phyloP scores from a whole-genome alignment of 2,329 filamentous ascomycete genomes.

The Pezicula rhizophila region DNA sequence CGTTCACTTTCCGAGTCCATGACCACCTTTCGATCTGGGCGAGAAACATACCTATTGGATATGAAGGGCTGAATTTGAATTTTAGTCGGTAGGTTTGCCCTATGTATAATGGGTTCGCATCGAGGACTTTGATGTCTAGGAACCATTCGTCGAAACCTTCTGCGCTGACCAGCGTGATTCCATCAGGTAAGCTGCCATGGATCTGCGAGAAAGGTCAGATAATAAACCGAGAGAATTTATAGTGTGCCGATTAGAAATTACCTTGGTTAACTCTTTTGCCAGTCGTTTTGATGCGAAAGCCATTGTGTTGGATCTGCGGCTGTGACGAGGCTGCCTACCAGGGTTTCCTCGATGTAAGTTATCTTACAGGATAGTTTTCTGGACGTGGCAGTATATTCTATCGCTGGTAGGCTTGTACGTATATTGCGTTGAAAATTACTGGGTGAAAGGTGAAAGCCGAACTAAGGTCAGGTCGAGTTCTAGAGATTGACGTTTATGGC shows the following conservation, averaged over 20 bases:
- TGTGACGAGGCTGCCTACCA: too few relatives aligned
- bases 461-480: too few relatives aligned
- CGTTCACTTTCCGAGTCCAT: too few relatives aligned
- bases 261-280: constrained; percentile 54
- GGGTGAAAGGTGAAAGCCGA: too few relatives aligned
- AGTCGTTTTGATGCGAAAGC: constrained; percentile 48
- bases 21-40: background rate
- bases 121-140: constrained; percentile 86
- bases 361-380: too few relatives aligned
- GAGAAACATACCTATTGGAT: constrained; percentile 72
- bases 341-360: too few relatives aligned
- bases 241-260: constrained; percentile 21
- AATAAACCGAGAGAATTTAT: background rate
- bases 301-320: background rate
- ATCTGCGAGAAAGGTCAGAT: constrained; percentile 17
- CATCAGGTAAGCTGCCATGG: constrained; percentile 41
- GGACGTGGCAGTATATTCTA: too few relatives aligned
- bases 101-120: constrained; percentile 82
- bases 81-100: constrained; percentile 77
- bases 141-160: constrained; percentile 86
- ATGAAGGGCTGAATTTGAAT: constrained; percentile 76
- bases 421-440: too few relatives aligned
- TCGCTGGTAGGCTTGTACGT: too few relatives aligned
- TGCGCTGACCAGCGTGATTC: constrained; percentile 73
- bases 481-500: too few relatives aligned